Conservation (phyloP, 768 basidiomycete genomes). For the Daedaleopsis nitida region DNA sequence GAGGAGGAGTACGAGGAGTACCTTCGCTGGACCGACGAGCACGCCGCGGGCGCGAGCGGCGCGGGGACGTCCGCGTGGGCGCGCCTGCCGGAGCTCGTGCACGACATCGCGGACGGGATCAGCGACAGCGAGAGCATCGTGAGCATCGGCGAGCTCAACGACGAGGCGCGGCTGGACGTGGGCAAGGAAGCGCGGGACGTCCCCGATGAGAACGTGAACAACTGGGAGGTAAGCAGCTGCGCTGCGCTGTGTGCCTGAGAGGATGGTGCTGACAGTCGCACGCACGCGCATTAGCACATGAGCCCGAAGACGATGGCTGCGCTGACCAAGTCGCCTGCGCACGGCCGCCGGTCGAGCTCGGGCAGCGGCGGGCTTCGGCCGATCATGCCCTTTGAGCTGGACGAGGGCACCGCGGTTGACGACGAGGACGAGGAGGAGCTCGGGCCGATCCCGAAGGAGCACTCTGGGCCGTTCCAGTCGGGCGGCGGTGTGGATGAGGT, state of each 20-base stretch:
- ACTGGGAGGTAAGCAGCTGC: conserved; percentile 84
- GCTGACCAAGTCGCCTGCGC: conserved; percentile 87
- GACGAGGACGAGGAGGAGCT: conserved; percentile 76
- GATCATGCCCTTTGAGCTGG: conserved; percentile 73
- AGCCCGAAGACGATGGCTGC: conserved; percentile 95
- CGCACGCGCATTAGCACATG: conserved; percentile 67
- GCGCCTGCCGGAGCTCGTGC: conserved; percentile 75
- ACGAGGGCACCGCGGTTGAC: conserved; percentile 74
- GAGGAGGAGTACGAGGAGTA: conserved; percentile 98
- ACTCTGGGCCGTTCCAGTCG: conserved; percentile 69
- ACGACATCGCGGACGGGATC: conserved; percentile 83
- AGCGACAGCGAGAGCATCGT: conserved; percentile 95
- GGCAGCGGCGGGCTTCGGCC: conserved; percentile 80
- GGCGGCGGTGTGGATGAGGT: conserved; percentile 89
- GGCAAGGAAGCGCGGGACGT: conserved; percentile 63
- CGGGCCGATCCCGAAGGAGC: conserved; percentile 76
- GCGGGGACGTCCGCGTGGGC: conserved; percentile 72
- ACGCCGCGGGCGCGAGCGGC: conserved; percentile 36
- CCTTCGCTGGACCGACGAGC: conserved; percentile 72
- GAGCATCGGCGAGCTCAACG: conserved; percentile 85
- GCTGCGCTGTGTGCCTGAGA: not conserved
- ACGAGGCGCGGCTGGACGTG: conserved; percentile 68
- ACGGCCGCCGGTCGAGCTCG: conserved; percentile 76
- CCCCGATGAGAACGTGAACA: conserved; percentile 83
- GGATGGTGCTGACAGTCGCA: not conserved